Conservation (phyloP, 148 eudicot genomes). For the Nepenthes gracilis region DNA sequence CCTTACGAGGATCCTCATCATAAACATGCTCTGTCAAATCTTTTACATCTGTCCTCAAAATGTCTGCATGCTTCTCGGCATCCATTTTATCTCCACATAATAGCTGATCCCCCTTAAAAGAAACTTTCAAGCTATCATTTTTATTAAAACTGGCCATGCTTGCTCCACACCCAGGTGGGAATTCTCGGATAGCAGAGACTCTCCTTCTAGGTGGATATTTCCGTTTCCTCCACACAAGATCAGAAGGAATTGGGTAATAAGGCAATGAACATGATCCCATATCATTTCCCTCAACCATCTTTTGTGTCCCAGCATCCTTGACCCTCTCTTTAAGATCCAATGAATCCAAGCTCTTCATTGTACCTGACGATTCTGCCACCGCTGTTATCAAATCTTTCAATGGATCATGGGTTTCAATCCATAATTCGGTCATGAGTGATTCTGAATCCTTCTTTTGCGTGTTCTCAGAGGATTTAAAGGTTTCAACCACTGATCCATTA, state of each 20-base stretch:
- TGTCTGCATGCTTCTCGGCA: background rate
- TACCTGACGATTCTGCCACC: background rate
- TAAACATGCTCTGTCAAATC: constrained; percentile 4
- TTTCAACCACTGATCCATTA: background rate
- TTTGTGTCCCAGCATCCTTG: background rate
- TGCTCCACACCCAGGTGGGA: constrained; percentile 76
- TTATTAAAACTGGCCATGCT: constrained; percentile 3
- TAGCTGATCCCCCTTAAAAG: background rate
- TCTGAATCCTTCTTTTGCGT: background rate
- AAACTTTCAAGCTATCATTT: background rate
- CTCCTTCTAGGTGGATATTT: constrained; percentile 15
- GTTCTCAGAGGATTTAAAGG: background rate
- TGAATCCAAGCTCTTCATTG: background rate
- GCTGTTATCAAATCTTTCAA: background rate
- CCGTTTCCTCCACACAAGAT: constrained; percentile 3
- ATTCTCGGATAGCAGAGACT: constrained; percentile 49
- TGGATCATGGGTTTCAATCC: background rate
- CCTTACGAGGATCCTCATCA: constrained; percentile 6
- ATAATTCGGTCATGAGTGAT: too few species aligned
- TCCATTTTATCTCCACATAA: constrained; percentile 1
- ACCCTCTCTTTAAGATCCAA: background rate
- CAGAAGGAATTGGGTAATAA: constrained; percentile 10
- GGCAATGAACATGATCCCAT: background rate
- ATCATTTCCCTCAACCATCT: background rate
- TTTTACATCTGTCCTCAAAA: constrained; percentile 4